Evolutionary conservation across 2,329 filamentous ascomycete species (phyloP).

Genomic region (Epichloe brachyelytri): DNA sequence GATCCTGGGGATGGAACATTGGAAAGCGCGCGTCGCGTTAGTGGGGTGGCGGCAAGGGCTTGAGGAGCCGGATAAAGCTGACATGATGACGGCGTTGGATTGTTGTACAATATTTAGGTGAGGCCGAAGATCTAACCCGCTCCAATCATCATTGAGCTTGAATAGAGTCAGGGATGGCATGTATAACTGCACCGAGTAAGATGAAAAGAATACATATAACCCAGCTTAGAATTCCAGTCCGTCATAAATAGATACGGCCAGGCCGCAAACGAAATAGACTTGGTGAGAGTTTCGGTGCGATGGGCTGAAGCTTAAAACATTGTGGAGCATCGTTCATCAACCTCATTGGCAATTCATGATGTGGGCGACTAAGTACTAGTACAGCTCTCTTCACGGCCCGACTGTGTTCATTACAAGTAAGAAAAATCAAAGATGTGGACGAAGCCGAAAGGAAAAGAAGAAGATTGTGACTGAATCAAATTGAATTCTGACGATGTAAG

Average conservation of each 20-base stretch:
- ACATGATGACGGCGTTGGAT: neutral
- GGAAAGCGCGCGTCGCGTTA: slow-evolving; percentile 47
- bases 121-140: neutral
- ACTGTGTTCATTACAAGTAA: neutral
- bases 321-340: neutral
- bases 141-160: neutral
- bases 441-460: too few relatives aligned
- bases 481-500: too few relatives aligned
- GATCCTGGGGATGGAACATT: slow-evolving; percentile 89
- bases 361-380: too few relatives aligned
- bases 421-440: too few relatives aligned
- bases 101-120: slow-evolving; percentile 3
- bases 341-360: neutral
- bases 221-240: too few relatives aligned
- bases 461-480: too few relatives aligned
- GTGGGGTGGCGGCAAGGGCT: neutral
- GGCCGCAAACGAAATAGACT: too few relatives aligned
- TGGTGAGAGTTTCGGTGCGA: too few relatives aligned
- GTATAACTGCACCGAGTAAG: neutral
- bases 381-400: neutral
- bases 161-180: neutral
- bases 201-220: too few relatives aligned
- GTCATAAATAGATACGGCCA: neutral
- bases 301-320: neutral
- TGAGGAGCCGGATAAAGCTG: neutral